These are phyloP conservation scores for Suillus plorans DNA, from an alignment of 768 basidiomycete species.

Conservation along the genomic window DNA sequence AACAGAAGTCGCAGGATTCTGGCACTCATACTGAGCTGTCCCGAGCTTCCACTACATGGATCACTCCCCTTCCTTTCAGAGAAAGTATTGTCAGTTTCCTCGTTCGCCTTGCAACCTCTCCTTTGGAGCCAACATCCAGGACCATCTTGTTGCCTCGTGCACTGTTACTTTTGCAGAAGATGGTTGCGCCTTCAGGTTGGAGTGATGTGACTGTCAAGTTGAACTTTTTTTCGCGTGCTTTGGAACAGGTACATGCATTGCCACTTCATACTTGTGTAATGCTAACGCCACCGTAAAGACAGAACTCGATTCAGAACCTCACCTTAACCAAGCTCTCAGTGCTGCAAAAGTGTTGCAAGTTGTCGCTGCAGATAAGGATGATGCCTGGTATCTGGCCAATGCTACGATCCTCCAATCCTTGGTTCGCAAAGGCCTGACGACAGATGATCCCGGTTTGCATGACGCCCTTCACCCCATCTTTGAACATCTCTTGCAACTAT, in stretches of 20 bases:
- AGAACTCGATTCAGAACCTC: conserved; percentile 67
- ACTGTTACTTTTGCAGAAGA: conserved; percentile 64
- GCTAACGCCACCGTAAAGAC: conserved; percentile 42
- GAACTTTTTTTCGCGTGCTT: conserved; percentile 80
- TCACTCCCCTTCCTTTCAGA: conserved; percentile 74
- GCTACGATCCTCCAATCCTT: conserved; percentile 74
- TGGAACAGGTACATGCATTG: conserved; percentile 65
- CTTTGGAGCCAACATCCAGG: conserved; percentile 45
- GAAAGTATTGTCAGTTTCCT: conserved; percentile 95
- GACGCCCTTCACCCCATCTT: conserved; percentile 83
- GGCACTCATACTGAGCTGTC: conserved; percentile 27
- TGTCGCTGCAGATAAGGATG: conserved; percentile 78
- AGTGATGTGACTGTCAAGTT: conserved; percentile 89
- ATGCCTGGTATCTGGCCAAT: conserved; percentile 78
- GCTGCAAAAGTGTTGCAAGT: conserved; percentile 88
- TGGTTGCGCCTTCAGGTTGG: conserved; percentile 86
- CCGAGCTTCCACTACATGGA: conserved; percentile 46
- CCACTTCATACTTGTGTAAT: background rate
- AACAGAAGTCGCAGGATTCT: conserved; percentile 53
- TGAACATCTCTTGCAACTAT: conserved; percentile 72
- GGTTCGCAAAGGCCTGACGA: conserved; percentile 81
- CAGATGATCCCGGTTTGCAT: conserved; percentile 77
- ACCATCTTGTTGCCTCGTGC: conserved; percentile 58
- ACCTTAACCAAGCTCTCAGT: conserved; percentile 69
- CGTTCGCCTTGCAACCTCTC: conserved; percentile 81